phyloP scores from a whole-genome alignment of 2,329 filamentous ascomycete species.

The Calonectria pseudoturangicola region DNA sequence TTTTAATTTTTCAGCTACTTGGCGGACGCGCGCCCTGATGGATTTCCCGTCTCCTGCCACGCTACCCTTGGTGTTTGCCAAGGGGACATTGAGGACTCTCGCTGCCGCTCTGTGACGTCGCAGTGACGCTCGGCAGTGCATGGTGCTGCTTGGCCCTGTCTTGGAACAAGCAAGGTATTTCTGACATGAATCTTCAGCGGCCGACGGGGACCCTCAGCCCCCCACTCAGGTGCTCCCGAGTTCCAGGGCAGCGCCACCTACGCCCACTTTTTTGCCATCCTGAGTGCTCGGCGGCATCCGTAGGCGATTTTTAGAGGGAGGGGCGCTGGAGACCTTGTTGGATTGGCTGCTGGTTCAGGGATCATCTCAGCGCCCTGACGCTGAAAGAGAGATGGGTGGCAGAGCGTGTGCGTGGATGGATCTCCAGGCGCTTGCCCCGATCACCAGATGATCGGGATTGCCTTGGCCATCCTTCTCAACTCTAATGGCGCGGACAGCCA shows the following conservation, averaged over 20 bases:
- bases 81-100: not conserved
- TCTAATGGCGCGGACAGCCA: slow-evolving; percentile 12
- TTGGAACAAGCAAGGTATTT: slow-evolving; percentile 10
- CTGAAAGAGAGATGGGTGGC: not conserved
- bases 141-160: slow-evolving; percentile 3
- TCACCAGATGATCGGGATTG: slow-evolving; percentile 1
- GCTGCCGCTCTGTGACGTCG: slow-evolving; percentile 1
- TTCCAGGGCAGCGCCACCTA: slow-evolving; percentile 11
- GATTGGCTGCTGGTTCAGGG: not conserved
- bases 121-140: slow-evolving; percentile 8
- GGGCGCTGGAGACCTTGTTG: slow-evolving; percentile 1
- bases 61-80: not conserved
- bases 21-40: not conserved
- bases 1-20: not conserved
- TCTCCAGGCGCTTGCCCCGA: not conserved
- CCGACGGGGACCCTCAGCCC: slow-evolving; percentile 1
- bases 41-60: not conserved
- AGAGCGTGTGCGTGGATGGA: slow-evolving; percentile 1
- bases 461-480: not conserved
- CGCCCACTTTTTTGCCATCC: slow-evolving; percentile 10
- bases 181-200: slow-evolving; percentile 12
- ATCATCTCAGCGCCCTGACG: slow-evolving; percentile 3
- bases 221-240: not conserved
- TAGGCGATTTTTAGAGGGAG: slow-evolving; percentile 7
- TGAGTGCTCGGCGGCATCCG: not conserved